Conservation (phyloP, 2,329 filamentous ascomycete species). For the Nemania sp. region DNA sequence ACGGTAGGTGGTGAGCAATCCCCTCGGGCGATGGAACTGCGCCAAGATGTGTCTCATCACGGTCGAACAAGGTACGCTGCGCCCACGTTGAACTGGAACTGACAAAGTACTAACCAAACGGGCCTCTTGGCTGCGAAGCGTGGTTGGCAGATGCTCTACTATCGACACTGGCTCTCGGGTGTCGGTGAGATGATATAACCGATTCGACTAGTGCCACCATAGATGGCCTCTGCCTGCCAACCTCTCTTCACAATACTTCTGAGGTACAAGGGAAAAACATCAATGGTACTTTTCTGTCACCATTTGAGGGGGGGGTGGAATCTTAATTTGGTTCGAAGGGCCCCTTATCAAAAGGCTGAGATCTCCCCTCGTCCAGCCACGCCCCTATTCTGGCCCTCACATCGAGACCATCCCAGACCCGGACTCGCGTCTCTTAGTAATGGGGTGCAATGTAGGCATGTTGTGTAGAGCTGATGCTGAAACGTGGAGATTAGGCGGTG, state of each 20-base stretch:
- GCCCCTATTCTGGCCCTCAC: not conserved
- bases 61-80: constrained; percentile 3
- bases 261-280: constrained; percentile 20
- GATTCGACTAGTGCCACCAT: not conserved
- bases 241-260: not conserved
- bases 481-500: not conserved
- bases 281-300: constrained; percentile 3
- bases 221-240: constrained; percentile 1
- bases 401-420: not conserved
- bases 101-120: not conserved
- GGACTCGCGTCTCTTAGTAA: not conserved
- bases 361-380: not conserved
- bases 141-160: constrained; percentile 4
- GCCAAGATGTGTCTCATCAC: constrained; percentile 7
- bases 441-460: not conserved
- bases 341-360: not conserved
- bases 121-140: not conserved
- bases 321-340: not conserved
- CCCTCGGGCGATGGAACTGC: constrained; percentile 5
- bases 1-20: constrained; percentile 10
- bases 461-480: not conserved
- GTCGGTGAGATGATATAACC: constrained; percentile 2
- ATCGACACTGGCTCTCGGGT: not conserved
- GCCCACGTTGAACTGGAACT: constrained; percentile 1
- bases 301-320: not conserved